Evolutionary conservation across 2,329 filamentous ascomycete genomes (phyloP).

Genomic region (Diaporthe sp.): DNA sequence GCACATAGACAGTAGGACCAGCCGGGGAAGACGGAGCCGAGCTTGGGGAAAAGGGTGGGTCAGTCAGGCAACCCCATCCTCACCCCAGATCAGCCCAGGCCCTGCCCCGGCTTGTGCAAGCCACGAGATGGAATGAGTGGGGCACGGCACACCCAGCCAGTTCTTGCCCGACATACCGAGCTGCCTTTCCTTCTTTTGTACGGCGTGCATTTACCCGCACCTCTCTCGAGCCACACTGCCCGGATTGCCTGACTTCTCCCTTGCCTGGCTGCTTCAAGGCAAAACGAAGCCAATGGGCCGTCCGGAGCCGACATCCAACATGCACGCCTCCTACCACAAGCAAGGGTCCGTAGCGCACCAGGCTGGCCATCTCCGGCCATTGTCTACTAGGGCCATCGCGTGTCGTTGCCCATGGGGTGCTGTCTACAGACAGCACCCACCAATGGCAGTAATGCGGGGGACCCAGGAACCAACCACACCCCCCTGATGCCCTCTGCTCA

Average conservation of each 20-base stretch:
- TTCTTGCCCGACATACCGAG: conserved; percentile 13
- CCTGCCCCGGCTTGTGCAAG: neutral
- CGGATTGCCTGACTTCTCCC: neutral
- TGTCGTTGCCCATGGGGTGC: conserved; percentile 14
- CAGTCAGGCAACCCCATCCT: conserved; percentile 21
- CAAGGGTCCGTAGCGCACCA: neutral
- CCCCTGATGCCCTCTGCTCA: neutral
- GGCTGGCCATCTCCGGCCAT: neutral
- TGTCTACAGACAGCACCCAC: neutral
- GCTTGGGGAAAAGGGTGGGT: conserved; percentile 21
- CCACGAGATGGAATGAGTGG: neutral
- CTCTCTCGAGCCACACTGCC: conserved; percentile 24
- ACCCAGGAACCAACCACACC: conserved; percentile 1
- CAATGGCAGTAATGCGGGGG: conserved; percentile 31
- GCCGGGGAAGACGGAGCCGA: conserved; percentile 43
- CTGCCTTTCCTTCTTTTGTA: neutral
- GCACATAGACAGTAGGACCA: neutral
- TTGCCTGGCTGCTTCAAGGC: neutral
- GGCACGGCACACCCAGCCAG: neutral
- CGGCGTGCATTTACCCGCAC: conserved; percentile 24
- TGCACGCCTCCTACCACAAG: neutral
- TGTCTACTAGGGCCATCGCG: neutral
- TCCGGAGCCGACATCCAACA: conserved; percentile 28
- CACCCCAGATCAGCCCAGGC: conserved; percentile 27
- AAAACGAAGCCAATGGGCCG: conserved; percentile 13